These are phyloP conservation scores for Botrytis sinoallii DNA, from an alignment of 2,329 filamentous ascomycete species.

Conservation along the genomic window DNA sequence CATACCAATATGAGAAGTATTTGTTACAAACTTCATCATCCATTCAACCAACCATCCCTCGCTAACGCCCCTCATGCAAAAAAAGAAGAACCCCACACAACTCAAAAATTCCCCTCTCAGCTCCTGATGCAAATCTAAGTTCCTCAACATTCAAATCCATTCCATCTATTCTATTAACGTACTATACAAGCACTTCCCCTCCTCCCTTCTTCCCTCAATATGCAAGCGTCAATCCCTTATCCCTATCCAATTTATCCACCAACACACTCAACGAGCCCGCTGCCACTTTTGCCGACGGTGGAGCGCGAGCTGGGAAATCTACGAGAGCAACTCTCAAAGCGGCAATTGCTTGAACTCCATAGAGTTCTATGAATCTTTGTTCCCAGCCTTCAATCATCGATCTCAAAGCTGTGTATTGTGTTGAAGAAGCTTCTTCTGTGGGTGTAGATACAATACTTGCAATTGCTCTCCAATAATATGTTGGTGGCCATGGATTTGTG, in stretches of 20 bases:
- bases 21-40: background rate
- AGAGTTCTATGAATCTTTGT: constrained; percentile 74
- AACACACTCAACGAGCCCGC: constrained; percentile 16
- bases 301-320: constrained; percentile 58
- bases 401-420: constrained; percentile 68
- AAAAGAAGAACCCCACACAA: background rate
- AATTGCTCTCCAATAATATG: constrained; percentile 78
- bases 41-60: background rate
- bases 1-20: background rate
- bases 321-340: constrained; percentile 68
- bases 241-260: constrained; percentile 20
- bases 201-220: background rate
- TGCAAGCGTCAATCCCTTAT: constrained; percentile 14
- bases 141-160: background rate
- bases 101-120: background rate
- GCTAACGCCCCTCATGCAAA: background rate
- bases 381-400: constrained; percentile 72
- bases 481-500: constrained; percentile 74
- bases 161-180: background rate
- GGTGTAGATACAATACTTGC: constrained; percentile 76
- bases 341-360: constrained; percentile 71
- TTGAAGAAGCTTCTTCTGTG: constrained; percentile 62
- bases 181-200: background rate
- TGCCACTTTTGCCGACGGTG: constrained; percentile 4
- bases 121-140: background rate